Evolutionary conservation across 129 eudicot species (phyloP), one percentile per base, ranked within the genome.

Genomic region (Helichrysum umbraculigerum): DNA sequence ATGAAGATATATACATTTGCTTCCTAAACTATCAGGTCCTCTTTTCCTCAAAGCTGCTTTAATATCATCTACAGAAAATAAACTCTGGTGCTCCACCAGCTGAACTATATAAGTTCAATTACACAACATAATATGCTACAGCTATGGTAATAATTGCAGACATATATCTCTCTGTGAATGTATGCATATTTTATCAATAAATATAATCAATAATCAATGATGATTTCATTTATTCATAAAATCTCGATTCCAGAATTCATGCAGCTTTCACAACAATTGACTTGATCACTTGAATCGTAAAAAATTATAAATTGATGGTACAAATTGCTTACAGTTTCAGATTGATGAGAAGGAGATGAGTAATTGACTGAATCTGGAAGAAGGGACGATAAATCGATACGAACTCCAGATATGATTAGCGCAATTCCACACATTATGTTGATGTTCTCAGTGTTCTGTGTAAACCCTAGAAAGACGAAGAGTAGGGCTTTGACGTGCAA

Each of bases 1-100:
- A 62, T 73, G 64, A 47, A 91, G 76, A 10, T 63, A 69, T 12
- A 91, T 34, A 56, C 70, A 81, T 62, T 82, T 86, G 86, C 82
- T 78, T 69, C 97, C 97, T 70, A 95, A 79, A 77, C 95, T 95
- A 72, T 95, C 97, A 7, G 99, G 99, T 22, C 99, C 99, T 61
- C 97, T 80, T 85, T 88, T 91, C 50, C 75, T 69, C 66, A 95
- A 77, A 83, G 90, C 90, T 69, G 79, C 82, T 85, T 85, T 95
- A 39, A 85, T 85, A 64, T 89, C 97, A 56, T 91, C 96, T 58
- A 83, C 73, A 32, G 87, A 81, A 79, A 86, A 52, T 68, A 83
- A 76, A 22, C 62, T 4, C 97, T 92, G 92, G 77, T 10, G 3
- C 22, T 42, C 80, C 79, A 62, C 66, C 82, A 73, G 64, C 56